Evolutionary conservation across 2,329 filamentous ascomycete genomes (phyloP), one percentile per base, ranked within the genome.

Genomic region (Penicillium aurantiogriseum): DNA sequence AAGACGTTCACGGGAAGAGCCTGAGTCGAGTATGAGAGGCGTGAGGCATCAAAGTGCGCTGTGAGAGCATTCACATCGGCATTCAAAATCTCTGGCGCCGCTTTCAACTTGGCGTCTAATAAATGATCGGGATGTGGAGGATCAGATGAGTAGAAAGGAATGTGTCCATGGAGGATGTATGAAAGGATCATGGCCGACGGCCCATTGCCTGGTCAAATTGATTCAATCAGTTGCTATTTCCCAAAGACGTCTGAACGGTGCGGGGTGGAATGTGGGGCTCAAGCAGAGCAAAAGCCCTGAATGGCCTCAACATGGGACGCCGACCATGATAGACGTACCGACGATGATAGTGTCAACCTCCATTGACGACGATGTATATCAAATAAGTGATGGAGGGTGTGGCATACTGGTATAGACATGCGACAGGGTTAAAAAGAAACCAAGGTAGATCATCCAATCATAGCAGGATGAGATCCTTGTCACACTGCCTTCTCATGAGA

Each of bases 131-230:
- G 82, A 71, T 87, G 84, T 36, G 79, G 79, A 53, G 70, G 73
- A 25, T 72, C 63, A 3, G 78, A 72, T 38, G 78, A 72, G 64
- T 87, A 87, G 66, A 79, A 80, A 5, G 84, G 84, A 52, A 85
- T 75, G 65, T 86, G 77, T 38, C 84, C 84, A 70, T 87, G 83
- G 29, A 87, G 79, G 43, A 86, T 84, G 69, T 84, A 87, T 45
- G 83, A 85, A 36, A 87, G 76, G 63, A 86, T 82, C 72, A 87
- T 77, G 51, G 84, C 82, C 50, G 84, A 84, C 45, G 84, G 84
- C 55, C 84, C 84, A 68, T 85, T 85, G 67, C 84, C 84, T 85
- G 62, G 40, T 57, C 36, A 38, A 19, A n/a, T 19, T 15, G 17
- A 9, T 31, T 36, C 23, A 40, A 51, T 56, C 27, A 56, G 47